Percentiles rank a stretch among this genome's conserved stretches.
Evolutionary conservation across 441 rosid genomes (phyloP).

Genomic region (Populus hybrid): DNA sequence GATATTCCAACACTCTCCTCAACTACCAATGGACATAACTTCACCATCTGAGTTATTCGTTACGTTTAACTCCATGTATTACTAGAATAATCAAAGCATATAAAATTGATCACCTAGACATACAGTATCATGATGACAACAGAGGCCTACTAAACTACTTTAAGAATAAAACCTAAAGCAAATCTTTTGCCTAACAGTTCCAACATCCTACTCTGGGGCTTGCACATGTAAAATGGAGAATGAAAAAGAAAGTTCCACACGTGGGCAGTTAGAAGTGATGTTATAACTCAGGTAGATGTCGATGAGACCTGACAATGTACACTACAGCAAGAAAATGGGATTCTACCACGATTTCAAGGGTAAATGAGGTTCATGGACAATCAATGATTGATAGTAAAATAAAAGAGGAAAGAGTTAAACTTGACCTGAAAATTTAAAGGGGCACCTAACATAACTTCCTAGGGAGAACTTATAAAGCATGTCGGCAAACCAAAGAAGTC

Average conservation of each 20-base stretch:
- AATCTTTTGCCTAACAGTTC: constrained; percentile 11
- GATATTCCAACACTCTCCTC: constrained; percentile 7
- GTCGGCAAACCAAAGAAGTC: constrained; percentile 24
- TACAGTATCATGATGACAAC: not conserved
- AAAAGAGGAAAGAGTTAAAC: not conserved
- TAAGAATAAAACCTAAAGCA: not conserved
- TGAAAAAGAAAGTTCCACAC: not conserved
- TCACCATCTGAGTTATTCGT: constrained; percentile 9
- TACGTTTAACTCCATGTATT: not conserved
- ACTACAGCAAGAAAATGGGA: constrained; percentile 4
- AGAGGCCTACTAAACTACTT: not conserved
- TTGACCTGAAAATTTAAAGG: constrained; percentile 38
- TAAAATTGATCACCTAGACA: not conserved
- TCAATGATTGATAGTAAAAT: not conserved
- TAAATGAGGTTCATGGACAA: not conserved
- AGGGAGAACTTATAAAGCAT: constrained; percentile 18
- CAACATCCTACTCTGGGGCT: constrained; percentile 13
- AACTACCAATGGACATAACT: constrained; percentile 18
- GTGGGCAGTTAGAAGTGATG: constrained; percentile 26
- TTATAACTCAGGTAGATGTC: not conserved
- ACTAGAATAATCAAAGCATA: no score
- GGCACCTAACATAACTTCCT: constrained; percentile 41
- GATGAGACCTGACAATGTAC: constrained; percentile 1
- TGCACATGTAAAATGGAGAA: constrained; percentile 17
- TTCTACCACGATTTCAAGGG: not conserved